Base-by-base conservation (phyloP, 371 early-diverging fungal species). In the Chytridium lagenaria region DNA sequence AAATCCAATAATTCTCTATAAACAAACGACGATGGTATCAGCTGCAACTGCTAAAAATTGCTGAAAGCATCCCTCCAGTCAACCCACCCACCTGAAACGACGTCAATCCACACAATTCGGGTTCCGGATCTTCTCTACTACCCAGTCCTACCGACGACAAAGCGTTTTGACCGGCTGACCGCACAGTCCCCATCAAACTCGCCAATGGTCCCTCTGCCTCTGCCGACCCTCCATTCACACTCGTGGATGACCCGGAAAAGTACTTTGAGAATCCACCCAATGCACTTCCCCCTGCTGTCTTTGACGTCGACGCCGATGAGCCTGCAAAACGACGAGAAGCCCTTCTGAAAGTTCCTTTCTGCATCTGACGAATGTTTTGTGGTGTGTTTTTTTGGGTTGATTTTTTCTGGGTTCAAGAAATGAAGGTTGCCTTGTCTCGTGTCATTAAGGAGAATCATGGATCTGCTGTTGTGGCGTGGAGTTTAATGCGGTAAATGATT, bases 31-130 rank as follows among this genome's bases (percentile, higher is more conserved):
- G n/a, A n/a, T n/a, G n/a, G n/a, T n/a, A n/a, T n/a, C n/a, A 19
- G 22, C 36, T 26, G 59, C 22, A 40, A 19, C 36, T 30, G 0
- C 26, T n/a, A 50, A 50, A 50, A 15, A 69, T 33, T 10, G 30
- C 19, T 28, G 34, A 61, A 33, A 23, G 31, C 40, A 36, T n/a
- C n/a, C n/a, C n/a, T n/a, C 31, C 23, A 12, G 37, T 10, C 22
- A 10, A 31, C 37, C 12, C 23, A 12, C 28, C 2, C 36, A 70
- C 75, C 75, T 75, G 75, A 23, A 37, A 75, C 16, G 65, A 65
- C 7, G 76, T 76, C 63, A 76, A 33, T 26, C 76, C 76, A 36
- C 71, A 76, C 15, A 71, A 64, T 61, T 76, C 76, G 0, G 71
- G 71, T 67, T 76, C 76, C 3, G 63, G 59, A 19, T 68, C 50